Conservation (phyloP, 768 basidiomycete species). For the Termitomyces sp. region DNA sequence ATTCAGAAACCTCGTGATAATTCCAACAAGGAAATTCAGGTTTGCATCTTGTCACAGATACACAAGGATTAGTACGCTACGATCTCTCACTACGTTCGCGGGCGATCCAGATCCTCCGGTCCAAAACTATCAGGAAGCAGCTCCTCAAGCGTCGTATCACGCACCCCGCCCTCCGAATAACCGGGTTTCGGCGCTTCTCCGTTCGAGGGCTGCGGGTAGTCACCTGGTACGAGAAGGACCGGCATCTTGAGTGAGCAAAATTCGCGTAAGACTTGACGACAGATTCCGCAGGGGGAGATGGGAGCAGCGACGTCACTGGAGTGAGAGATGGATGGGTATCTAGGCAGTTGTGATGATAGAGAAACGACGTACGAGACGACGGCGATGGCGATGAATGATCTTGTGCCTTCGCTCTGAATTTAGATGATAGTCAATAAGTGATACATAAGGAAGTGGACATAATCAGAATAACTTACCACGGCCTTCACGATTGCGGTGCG, state of each 20-base stretch:
- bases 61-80: background rate
- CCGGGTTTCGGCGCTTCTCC: conserved; percentile 28
- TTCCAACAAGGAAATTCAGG: no score
- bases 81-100: conserved; percentile 18
- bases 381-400: conserved; percentile 68
- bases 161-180: conserved; percentile 45
- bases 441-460: background rate
- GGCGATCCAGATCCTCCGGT: conserved; percentile 68
- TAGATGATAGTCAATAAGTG: background rate
- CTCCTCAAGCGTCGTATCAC: conserved; percentile 62
- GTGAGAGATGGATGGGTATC: no score
- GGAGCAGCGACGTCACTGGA: conserved; percentile 60
- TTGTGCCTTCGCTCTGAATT: conserved; percentile 70
- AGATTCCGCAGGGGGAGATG: conserved; percentile 89
- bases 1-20: no score
- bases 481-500: conserved; percentile 94
- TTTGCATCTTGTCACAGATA: background rate
- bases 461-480: conserved; percentile 44
- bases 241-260: conserved; percentile 76
- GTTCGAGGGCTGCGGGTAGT: conserved; percentile 39
- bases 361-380: conserved; percentile 59
- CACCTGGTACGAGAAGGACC: conserved; percentile 61
- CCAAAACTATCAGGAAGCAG: conserved; percentile 87
- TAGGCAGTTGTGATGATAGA: background rate
- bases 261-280: conserved; percentile 86